Base-by-base conservation (phyloP, 2,329 filamentous ascomycete species). In the Talaromyces sp. region DNA sequence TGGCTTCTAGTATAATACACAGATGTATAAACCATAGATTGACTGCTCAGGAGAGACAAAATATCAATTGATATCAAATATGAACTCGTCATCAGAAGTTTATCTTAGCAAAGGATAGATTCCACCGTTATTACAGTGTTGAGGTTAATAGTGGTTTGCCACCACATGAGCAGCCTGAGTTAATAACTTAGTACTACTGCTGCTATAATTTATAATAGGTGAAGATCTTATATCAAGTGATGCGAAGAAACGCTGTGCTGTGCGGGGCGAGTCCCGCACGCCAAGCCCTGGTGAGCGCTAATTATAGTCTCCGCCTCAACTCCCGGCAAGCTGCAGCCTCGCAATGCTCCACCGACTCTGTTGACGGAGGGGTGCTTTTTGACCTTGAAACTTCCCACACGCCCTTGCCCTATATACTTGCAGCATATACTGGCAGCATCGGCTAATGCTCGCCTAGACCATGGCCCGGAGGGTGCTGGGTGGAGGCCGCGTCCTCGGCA, bases 401-500 rank as follows among this genome's bases (percentile, higher is more conserved):
- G 23, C 23, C n/a, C 34, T 23, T 9, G 8, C 31, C 31, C 31
- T 7, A 5, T 40, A 40, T 16, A n/a, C 36, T n/a, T 40, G 34
- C 36, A 40, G 36, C 16, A 60, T 14, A 14, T 58, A 60, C 51
- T 62, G 68, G 30, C 28, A 36, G n/a, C 36, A 42, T 50, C 27
- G 5, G 70, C 69, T 66, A 75, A 75, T 75, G 73, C 68, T 68
- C 67, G 68, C 67, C 68, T 78, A 63, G 75, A 78, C 70, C 76
- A 96, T 96, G 92, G 89, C 92, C 70, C 85, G 85, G 76, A 87
- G 91, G 81, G 93, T 90, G 82, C 85, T 97, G 76, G 94, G 94
- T 78, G 93, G 94, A 78, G 94, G 94, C 75, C 88, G 94, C 80
- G 88, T 97, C 72, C 82, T 97, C 70, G 94, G 94, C 71, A 96